Percentiles rank a stretch among this genome's conserved stretches.
phyloP scores from a whole-genome alignment of 768 basidiomycete species.

The Leccinum arenicola region DNA sequence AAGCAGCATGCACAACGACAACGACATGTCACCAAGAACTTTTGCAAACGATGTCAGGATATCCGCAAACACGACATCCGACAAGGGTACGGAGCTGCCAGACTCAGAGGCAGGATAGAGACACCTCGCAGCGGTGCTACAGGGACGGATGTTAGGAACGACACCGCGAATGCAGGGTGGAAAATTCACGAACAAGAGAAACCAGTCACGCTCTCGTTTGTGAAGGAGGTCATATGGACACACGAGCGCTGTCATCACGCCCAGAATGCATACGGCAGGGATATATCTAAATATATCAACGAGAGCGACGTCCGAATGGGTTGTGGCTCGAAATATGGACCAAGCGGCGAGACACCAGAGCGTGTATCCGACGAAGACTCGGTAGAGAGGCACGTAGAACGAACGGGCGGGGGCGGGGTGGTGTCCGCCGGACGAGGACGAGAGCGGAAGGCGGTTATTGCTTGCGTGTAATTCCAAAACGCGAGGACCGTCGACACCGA shows the following conservation, averaged over 20 bases:
- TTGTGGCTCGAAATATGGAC: constrained; percentile 61
- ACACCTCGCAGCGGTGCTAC: constrained; percentile 74
- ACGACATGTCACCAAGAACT: constrained; percentile 92
- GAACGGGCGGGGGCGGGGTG: constrained; percentile 22
- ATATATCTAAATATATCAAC: constrained; percentile 79
- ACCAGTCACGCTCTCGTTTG: constrained; percentile 71
- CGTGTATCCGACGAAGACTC: constrained; percentile 59
- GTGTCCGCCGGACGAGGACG: constrained; percentile 23
- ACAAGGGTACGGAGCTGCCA: constrained; percentile 71
- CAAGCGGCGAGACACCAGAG: constrained; percentile 65
- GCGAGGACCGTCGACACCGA: constrained; percentile 70
- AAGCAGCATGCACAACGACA: constrained; percentile 84
- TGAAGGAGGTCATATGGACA: constrained; percentile 67
- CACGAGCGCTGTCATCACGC: constrained; percentile 53
- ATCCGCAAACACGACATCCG: constrained; percentile 92
- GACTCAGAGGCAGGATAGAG: constrained; percentile 50
- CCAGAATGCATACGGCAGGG: constrained; percentile 64
- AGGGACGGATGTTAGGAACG: constrained; percentile 1
- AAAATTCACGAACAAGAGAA: constrained; percentile 62
- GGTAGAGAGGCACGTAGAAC: constrained; percentile 64
- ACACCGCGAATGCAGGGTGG: neutral
- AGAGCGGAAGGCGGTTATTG: constrained; percentile 17
- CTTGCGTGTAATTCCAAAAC: constrained; percentile 58
- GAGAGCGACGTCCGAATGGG: constrained; percentile 50
- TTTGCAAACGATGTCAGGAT: constrained; percentile 96